Base-by-base conservation (phyloP, 352 stramenopile genomes). In the Phytophthora quininea region DNA sequence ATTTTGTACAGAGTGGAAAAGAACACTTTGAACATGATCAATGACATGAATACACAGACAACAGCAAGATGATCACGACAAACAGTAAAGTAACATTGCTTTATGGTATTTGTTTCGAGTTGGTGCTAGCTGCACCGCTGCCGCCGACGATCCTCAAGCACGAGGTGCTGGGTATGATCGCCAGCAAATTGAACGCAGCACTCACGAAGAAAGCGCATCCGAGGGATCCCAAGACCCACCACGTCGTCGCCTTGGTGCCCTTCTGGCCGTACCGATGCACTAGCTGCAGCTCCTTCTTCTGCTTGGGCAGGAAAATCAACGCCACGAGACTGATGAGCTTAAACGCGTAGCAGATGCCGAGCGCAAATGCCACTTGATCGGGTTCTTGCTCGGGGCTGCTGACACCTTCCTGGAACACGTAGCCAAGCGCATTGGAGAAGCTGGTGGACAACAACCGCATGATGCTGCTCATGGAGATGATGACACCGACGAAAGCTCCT, bases 401-500 rank as follows among this genome's bases (percentile, higher is more conserved):
- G 11, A 61, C 53, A 46, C 58, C 60, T 6, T 64, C 65, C 46
- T 81, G 60, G 29, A 91, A 84, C 33, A 59, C 58, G 56, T 79
- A 82, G 52, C 78, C 74, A 2, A 89, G 32, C 1, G 54, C 35
- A 42, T 87, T 89, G 4, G 81, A 85, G 42, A 66, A 60, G 0
- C 77, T 86, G 2, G 78, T 78, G 0, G 76, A 71, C 0, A 88
- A 42, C 12, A 90, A 53, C 15, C 79, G 53, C 74, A 86, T 83
- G 57, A 85, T 84, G 11, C 63, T 77, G 11, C 71, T 72, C 64
- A 86, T 77, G 0, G 84, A 89, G 32, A 84, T 73, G 54, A 92
- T 57, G 8, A 86, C 52, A 6, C 84, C 84, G 0, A 88, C 46
- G 6, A 83, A 80, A 3, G 80, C 77, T 7, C 83, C 83, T 76